Base-by-base conservation (phyloP, 495 filamentous ascomycete species). In the Penicillium malachiteum region DNA sequence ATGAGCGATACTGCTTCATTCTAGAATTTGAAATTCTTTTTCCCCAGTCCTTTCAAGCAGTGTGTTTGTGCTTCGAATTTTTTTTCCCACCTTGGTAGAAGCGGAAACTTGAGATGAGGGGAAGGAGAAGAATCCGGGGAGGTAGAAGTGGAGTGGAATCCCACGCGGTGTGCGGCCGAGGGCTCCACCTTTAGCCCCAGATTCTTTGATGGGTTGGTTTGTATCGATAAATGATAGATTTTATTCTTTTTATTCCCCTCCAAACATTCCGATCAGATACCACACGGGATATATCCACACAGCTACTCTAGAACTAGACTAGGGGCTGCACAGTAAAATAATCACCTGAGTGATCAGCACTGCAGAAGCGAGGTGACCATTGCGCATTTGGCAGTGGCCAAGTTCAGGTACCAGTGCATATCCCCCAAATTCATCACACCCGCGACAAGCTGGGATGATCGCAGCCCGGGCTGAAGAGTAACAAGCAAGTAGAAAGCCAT, bases 91-190 rank as follows among this genome's bases (percentile, higher is more conserved):
- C 4, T n/a, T n/a, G 33, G 34, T 37, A 3, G 9, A 37, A 37
- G 34, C 34, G 34, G 34, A 13, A 37, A 37, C 8, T 37, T 7
- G 26, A 46, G 26, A 26, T n/a, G 43, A 14, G 43, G 43, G 18
- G 21, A 32, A 49, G 56, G 56, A 58, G 56, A 58, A 58, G 31
- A 53, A 53, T 58, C 50, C 56, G 50, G 37, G 38, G 44, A 43
- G 49, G 14, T 35, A 39, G 31, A 47, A 21, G 48, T 49, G 48
- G 43, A 58, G 55, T 40, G 50, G 37, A 39, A 31, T 42, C 32
- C 37, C 50, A 30, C 39, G 38, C 38, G 38, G 26, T 34, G 45
- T 37, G 21, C 43, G 43, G 42, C 26, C 18, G 17, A 21, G 43
- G 16, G 14, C 16, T 44, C 41, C 50, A 31, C 41, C 51, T 30